Percentiles rank a stretch among this genome's conserved stretches.
Conservation (phyloP, 305 asterid species). For the Fraxinus albicans region DNA sequence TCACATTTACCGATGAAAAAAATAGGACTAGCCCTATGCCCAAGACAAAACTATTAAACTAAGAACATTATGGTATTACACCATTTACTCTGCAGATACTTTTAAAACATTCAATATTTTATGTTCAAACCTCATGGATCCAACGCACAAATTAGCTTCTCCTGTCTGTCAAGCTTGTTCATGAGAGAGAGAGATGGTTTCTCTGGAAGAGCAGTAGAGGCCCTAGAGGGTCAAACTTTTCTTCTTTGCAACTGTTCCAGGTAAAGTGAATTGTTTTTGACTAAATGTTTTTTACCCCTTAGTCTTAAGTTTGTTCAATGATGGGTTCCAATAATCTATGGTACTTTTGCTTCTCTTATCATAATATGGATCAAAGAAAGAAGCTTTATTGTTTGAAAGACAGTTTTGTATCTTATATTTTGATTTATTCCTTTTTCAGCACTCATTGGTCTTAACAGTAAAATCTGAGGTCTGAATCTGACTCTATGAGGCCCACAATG, state of each 20-base stretch:
- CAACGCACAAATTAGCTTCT: conserved; percentile 65
- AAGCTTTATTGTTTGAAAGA: conserved; percentile 21
- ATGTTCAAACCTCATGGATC: conserved; percentile 70
- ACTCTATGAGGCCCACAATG: conserved; percentile 62
- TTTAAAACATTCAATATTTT: conserved; percentile 49
- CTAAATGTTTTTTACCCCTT: conserved; percentile 11
- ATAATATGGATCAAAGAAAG: conserved; percentile 26
- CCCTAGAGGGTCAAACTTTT: conserved; percentile 15
- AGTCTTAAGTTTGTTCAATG: conserved; percentile 11
- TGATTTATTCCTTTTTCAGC: conserved; percentile 19
- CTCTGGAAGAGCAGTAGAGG: conserved; percentile 29
- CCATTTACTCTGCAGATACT: conserved; percentile 63
- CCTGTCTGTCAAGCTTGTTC: conserved; percentile 48
- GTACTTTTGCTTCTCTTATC: conserved; percentile 22
- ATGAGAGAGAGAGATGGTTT: conserved; percentile 29
- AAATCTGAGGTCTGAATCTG: conserved; percentile 47
- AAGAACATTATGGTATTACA: conserved; percentile 44
- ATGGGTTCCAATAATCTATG: conserved; percentile 14
- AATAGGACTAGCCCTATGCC: conserved; percentile 39
- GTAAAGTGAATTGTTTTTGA: conserved; percentile 40
- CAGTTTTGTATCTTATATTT: conserved; percentile 18
- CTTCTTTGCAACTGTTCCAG: conserved; percentile 37
- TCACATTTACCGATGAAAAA: conserved; percentile 16
- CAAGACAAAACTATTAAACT: conserved; percentile 52
- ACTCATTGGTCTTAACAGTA: conserved; percentile 37